Conservation (phyloP, 352 stramenopile genomes). For the Elongisporangium undulatum region DNA sequence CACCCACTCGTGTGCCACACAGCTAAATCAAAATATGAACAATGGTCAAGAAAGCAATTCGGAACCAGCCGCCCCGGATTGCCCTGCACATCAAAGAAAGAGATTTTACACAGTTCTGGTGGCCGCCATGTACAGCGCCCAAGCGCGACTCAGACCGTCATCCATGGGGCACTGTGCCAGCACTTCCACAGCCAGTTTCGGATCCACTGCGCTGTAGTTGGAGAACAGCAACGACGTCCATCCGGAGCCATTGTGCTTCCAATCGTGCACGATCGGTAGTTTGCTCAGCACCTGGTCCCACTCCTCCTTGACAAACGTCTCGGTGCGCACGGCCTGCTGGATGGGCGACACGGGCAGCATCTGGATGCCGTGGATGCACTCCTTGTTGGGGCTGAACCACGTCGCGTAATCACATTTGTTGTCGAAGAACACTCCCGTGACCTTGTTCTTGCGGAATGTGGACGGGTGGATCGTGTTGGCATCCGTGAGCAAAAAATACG, state of each 20-base stretch:
- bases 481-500: conserved; percentile 59
- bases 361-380: conserved; percentile 77
- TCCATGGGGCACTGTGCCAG: conserved; percentile 51
- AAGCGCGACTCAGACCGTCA: conserved; percentile 64
- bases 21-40: background rate
- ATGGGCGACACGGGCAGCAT: conserved; percentile 67
- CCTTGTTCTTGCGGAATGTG: conserved; percentile 57
- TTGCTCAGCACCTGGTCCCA: conserved; percentile 56
- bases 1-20: background rate
- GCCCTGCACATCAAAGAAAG: background rate
- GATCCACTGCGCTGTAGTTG: conserved; percentile 52
- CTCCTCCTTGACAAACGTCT: conserved; percentile 48
- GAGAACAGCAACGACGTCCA: conserved; percentile 63
- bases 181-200: conserved; percentile 24
- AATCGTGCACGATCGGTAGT: conserved; percentile 44
- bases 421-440: conserved; percentile 70
- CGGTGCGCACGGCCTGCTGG: conserved; percentile 29
- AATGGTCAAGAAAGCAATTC: background rate
- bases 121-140: conserved; percentile 53
- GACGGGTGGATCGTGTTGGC: conserved; percentile 38
- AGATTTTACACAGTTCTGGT: conserved; percentile 11
- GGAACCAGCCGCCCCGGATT: background rate
- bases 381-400: conserved; percentile 69
- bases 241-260: conserved; percentile 32
- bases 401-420: conserved; percentile 76